Percentiles rank a stretch among this genome's conserved stretches.
Conservation (phyloP, 2,329 filamentous ascomycete genomes). For the Pseudocercospora eumusae region DNA sequence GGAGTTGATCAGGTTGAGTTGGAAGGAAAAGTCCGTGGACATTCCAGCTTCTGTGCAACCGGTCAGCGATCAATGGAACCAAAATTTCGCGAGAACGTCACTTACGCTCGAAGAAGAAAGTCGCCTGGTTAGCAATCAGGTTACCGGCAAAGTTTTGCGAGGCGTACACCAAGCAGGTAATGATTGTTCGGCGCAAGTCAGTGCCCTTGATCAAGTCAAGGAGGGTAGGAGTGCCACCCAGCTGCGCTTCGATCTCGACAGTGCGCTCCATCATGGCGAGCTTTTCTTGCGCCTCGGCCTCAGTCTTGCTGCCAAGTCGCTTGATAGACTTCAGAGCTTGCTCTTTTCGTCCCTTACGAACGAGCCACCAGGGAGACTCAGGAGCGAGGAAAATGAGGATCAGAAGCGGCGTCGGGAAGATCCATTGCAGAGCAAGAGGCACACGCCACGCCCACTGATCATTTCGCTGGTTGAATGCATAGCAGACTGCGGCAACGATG, state of each 20-base stretch:
- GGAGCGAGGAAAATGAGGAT: conserved; percentile 35
- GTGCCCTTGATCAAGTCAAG: conserved; percentile 55
- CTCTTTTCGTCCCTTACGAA: conserved; percentile 41
- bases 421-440: conserved; percentile 52
- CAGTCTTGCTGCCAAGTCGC: conserved; percentile 32
- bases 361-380: conserved; percentile 45
- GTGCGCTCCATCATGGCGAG: conserved; percentile 45
- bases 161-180: conserved; percentile 46
- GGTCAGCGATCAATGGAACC: conserved; percentile 6
- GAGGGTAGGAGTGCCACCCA: conserved; percentile 50
- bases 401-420: conserved; percentile 48
- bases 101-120: conserved; percentile 47
- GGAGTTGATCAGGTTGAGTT: conserved; percentile 39
- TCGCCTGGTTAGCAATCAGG: conserved; percentile 60
- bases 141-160: conserved; percentile 61
- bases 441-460: conserved; percentile 48
- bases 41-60: conserved; percentile 43
- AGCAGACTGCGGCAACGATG: conserved; percentile 54
- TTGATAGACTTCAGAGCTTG: conserved; percentile 40
- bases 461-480: conserved; percentile 50
- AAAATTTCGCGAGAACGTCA: conserved; percentile 9
- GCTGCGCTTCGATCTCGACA: conserved; percentile 55
- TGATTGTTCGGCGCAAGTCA: conserved; percentile 50
- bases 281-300: conserved; percentile 33
- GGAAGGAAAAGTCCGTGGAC: conserved; percentile 38